Evolutionary conservation across 345 rosid genomes (phyloP), one percentile per base, ranked within the genome.

Genomic region (Boechera divaricarpa): DNA sequence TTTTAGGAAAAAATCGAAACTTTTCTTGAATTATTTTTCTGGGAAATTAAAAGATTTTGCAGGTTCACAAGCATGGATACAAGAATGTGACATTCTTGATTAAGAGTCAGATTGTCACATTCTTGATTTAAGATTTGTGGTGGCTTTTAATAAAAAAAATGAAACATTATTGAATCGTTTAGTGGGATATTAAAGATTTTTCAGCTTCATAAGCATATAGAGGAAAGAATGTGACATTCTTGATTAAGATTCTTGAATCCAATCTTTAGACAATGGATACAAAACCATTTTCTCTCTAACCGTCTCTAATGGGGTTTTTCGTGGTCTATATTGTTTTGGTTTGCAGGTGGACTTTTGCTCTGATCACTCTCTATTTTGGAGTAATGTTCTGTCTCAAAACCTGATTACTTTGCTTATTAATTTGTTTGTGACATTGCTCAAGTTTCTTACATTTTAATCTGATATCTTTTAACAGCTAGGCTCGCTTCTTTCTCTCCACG

Each of bases 321-420:
- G 29, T 75, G 28, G 41, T 36, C 2, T 48, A 28, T 51, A 42
- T 83, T 79, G 77, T 72, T 79, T 59, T 75, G 60, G 59, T 75
- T 72, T 33, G 69, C 90, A 96, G 99, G 89, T 93, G 98, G 99
- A 96, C 99, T 44, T 89, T 87, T 74, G 81, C 91, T 18, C 76
- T 88, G 52, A 84, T 87, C 76, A 90, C 93, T 58, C 68, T 87
- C 68, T 93, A 91, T 74, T 96, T 96, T 65, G 97, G 89, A 86
- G 98, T 93, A 87, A 64, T 70, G 86, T 73, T 68, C 67, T 54
- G 57, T 64, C 55, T 24, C 67, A 38, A 45, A 64, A 66, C 41
- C 8, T 31, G 58, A 7, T 29, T 39, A 36, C 21, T 67, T 48
- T 26, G 11, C 29, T 69, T 45, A 36, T 26, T 5, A 66, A 33